Base-by-base conservation (phyloP, 495 filamentous ascomycete genomes). In the Eremomyces bilateralis region DNA sequence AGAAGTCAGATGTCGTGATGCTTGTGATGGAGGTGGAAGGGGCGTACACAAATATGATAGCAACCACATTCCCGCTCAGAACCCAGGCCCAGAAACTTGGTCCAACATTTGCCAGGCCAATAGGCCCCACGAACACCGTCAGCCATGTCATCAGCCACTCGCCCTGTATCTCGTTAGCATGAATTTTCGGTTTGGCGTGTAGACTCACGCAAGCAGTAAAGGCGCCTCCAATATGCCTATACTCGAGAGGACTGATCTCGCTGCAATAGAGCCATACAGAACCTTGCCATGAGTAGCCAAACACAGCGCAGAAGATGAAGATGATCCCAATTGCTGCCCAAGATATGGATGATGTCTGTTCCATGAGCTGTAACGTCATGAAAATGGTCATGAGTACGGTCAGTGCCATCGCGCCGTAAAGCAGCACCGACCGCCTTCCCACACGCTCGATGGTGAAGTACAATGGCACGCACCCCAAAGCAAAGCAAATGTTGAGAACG, bases 1-100 rank as follows among this genome's bases (percentile, higher is more conserved):
- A 13, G 8, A 27, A 6, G 24, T 27, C 24, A 27, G 24, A n/a
- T n/a, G n/a, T n/a, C n/a, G n/a, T n/a, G n/a, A n/a, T n/a, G n/a
- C n/a, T n/a, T n/a, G n/a, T n/a, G n/a, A n/a, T n/a, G n/a, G n/a
- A n/a, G n/a, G n/a, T n/a, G n/a, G n/a, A n/a, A n/a, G n/a, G n/a
- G n/a, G n/a, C n/a, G n/a, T n/a, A n/a, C 6, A 38, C 44, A 31
- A 43, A 46, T 2, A 46, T 19, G 22, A 46, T 36, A 1, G 44
- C 44, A 1, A 47, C 34, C 8, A 44, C 38, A 21, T 47, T 47
- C 10, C 41, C 37, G 29, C 18, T 28, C 19, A 44, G 38, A 15
- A 47, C 41, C 44, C 44, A 47, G 18, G 44, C 33, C 44, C 44
- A 47, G 33, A 47, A 44, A 20, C 41, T 41, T 39, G 40, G 44